Evolutionary conservation across 495 filamentous ascomycete species (phyloP).

Genomic region (Penicillium mononematosum): DNA sequence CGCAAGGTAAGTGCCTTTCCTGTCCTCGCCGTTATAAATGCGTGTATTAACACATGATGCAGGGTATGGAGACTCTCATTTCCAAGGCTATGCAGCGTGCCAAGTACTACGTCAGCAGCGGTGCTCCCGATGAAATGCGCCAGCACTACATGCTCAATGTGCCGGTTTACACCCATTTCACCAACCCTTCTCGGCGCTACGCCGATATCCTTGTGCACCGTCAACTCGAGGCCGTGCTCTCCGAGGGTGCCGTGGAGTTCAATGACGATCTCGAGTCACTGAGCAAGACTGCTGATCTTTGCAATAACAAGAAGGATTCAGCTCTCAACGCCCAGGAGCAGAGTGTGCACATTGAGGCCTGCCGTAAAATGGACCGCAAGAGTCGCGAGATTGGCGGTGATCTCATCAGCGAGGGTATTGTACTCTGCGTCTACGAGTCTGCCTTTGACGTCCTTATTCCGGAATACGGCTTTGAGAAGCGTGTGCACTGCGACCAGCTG

Average conservation of each 20-base stretch:
- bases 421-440: constrained; percentile 96
- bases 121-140: constrained; percentile 67
- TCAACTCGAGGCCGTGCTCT: constrained; percentile 85
- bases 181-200: constrained; percentile 91
- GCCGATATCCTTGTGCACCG: constrained; percentile 94
- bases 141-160: constrained; percentile 90
- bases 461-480: constrained; percentile 98
- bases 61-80: constrained; percentile 94
- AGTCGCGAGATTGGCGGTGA: constrained; percentile 83
- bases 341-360: constrained; percentile 97
- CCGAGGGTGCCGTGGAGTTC: constrained; percentile 79
- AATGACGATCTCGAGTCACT: constrained; percentile 83
- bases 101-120: constrained; percentile 86
- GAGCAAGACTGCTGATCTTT: constrained; percentile 89
- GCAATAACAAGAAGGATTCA: constrained; percentile 99
- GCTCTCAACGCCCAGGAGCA: constrained; percentile 97
- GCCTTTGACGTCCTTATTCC: constrained; percentile 98
- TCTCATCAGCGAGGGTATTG: constrained; percentile 94
- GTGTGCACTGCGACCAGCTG: constrained; percentile 96
- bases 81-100: constrained; percentile 93
- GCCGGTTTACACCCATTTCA: constrained; percentile 96
- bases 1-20: constrained; percentile 59
- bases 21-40: neutral
- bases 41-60: constrained; percentile 8
- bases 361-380: constrained; percentile 88